Conservation (phyloP, 176 grass and related monocot genomes). For the Aegilops sharonensis region DNA sequence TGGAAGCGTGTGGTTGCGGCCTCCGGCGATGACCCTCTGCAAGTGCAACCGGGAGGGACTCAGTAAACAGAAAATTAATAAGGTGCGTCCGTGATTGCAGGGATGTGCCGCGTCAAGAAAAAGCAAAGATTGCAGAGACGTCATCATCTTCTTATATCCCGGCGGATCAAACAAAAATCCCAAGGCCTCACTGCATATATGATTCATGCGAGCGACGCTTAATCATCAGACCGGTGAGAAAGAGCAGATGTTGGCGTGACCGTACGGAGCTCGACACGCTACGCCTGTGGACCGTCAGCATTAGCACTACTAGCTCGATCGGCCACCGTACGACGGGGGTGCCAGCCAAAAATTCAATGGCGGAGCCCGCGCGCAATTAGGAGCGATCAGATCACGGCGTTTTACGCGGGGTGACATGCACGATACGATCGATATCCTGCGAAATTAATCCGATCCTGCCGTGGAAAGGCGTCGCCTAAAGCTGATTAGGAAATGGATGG, state of each 20-base stretch:
- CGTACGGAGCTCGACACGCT: constrained; percentile 15
- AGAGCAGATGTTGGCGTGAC: background rate
- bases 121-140: too few species aligned
- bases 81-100: background rate
- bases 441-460: background rate
- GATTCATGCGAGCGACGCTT: too few species aligned
- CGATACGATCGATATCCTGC: background rate
- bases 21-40: background rate
- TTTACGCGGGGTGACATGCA: background rate
- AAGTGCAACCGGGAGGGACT: too few species aligned
- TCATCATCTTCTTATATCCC: too few species aligned
- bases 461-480: background rate
- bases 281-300: background rate
- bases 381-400: background rate
- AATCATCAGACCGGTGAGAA: background rate
- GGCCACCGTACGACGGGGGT: background rate
- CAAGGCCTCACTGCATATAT: too few species aligned
- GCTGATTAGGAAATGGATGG: background rate
- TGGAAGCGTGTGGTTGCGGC: background rate
- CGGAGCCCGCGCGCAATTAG: constrained; percentile 2
- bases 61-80: background rate
- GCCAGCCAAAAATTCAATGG: background rate
- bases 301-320: background rate
- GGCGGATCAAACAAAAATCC: too few species aligned
- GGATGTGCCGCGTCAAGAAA: background rate